Base-by-base conservation (phyloP, 2,329 filamentous ascomycete genomes). In the Venturia carpophila region DNA sequence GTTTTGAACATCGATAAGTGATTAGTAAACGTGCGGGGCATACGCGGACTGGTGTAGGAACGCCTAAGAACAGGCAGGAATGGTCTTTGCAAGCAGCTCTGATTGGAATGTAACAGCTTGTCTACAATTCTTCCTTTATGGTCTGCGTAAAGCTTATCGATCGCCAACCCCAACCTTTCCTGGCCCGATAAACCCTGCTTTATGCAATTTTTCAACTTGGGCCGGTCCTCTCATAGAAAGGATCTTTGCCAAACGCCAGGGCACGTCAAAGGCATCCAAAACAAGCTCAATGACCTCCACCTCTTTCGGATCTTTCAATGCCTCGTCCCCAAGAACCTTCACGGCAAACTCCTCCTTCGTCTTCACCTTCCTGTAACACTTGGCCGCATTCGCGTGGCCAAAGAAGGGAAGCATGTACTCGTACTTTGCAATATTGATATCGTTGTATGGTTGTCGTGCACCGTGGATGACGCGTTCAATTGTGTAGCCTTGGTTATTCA, bases 401-500 rank as follows among this genome's bases (percentile, higher is more conserved):
- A 75, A 79, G 11, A 79, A 75, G 0, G 72, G 76, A 7, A 79
- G 74, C 55, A 78, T 70, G 65, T 77, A 72, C 0, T 68, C 67
- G 71, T 78, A 79, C 27, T 73, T 66, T 52, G 76, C 75, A 0
- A 74, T 74, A 19, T 74, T 73, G 49, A 77, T 74, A 63, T 76
- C 75, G 70, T 77, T 77, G 70, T 77, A 77, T 9, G 70, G 71
- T 68, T 76, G 71, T 19, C 71, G 68, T 42, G 75, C 74, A 24
- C 79, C 79, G 73, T 79, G 78, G 45, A 81, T 79, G 58, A 78
- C 69, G 3, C 79, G 69, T 71, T 81, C 79, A 66, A 80, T 74
- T 0, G 78, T 80, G 67, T 81, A 81, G 1, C 79, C 79, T 1
- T 73, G 73, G 65, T 81, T 81, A 66, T 80, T 79, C 30, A 80